Evolutionary conservation across 2,329 filamentous ascomycete genomes (phyloP).

Genomic region (Dactylellina cionopaga): DNA sequence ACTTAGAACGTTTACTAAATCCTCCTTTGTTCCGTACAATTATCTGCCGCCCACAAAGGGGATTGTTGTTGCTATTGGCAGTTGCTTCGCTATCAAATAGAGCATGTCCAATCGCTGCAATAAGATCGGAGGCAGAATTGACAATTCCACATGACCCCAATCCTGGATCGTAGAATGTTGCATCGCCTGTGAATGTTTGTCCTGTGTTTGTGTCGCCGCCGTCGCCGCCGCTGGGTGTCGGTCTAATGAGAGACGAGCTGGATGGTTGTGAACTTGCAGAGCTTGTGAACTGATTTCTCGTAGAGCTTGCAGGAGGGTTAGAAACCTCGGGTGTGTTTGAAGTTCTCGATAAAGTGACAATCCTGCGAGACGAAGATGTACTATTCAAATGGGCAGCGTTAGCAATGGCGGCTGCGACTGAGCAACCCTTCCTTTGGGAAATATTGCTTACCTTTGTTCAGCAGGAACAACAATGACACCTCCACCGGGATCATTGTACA

Average conservation of each 20-base stretch:
- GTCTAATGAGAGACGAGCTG: constrained; percentile 22
- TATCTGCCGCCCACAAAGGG: constrained; percentile 56
- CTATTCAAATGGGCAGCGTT: neutral
- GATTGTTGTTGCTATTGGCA: constrained; percentile 56
- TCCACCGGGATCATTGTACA: constrained; percentile 46
- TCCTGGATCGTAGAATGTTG: constrained; percentile 56
- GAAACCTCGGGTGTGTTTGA: neutral
- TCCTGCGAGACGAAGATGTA: constrained; percentile 35
- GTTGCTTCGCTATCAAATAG: constrained; percentile 55
- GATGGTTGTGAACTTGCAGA: neutral
- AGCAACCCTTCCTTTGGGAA: too few species aligned
- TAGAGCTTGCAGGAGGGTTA: neutral
- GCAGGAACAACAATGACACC: constrained; percentile 48
- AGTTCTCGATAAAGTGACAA: constrained; percentile 28
- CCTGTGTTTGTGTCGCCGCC: constrained; percentile 34
- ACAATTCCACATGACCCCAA: constrained; percentile 56
- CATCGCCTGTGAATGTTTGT: constrained; percentile 54
- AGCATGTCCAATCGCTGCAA: constrained; percentile 55
- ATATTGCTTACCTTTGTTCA: constrained; percentile 42
- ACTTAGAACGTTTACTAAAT: constrained; percentile 30
- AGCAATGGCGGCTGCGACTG: too few species aligned
- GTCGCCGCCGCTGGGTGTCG: constrained; percentile 32
- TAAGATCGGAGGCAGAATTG: constrained; percentile 55
- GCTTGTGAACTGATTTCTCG: neutral
- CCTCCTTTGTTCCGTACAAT: constrained; percentile 50